Base-by-base conservation (phyloP, 2,329 filamentous ascomycete genomes). In the Macrophomina phaseolina region DNA sequence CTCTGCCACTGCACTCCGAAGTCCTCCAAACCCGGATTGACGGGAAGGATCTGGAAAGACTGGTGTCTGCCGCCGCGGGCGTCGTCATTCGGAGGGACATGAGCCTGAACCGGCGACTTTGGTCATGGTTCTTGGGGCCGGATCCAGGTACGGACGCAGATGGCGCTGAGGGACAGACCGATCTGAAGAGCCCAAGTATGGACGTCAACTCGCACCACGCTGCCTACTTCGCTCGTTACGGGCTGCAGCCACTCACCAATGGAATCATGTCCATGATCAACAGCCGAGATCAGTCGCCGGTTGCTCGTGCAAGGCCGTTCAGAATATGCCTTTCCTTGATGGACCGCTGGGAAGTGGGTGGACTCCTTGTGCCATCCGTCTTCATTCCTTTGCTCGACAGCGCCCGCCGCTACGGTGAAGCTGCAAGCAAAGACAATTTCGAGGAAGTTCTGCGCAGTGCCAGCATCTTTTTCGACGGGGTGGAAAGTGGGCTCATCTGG, bases 281-380 rank as follows among this genome's bases (percentile, higher is more conserved):
- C 5, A 61, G 53, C 38, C 53, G 45, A 14, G 64, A 66, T 34
- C 32, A 60, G 30, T 82, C 83, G 65, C 86, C 91, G 0, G 78
- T 85, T 0, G 92, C 96, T 73, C 86, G 89, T 75, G 92, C 93
- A 23, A 89, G 89, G 46, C 94, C 95, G 0, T 97, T 97, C 75
- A 89, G 94, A 66, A 92, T 98, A 69, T 96, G 93, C 73, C 85
- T 98, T 2, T 97, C 96, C 16, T 83, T 99, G 63, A 98, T 99
- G 95, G 95, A 99, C 79, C 89, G 94, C 67, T 98, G 93, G 94
- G 95, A 99, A 77, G 94, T 99, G 70, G 95, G 95, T 36, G 93
- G 93, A 1, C 84, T 94, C 18, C 89, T 99, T 55, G 90, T 98
- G 1, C 92, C 94, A 0, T 90, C 93, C 68, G 87, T 98, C 14